These are phyloP conservation scores for Candida montana DNA, from an alignment of 805 yeast species.

Conservation along the genomic window DNA sequence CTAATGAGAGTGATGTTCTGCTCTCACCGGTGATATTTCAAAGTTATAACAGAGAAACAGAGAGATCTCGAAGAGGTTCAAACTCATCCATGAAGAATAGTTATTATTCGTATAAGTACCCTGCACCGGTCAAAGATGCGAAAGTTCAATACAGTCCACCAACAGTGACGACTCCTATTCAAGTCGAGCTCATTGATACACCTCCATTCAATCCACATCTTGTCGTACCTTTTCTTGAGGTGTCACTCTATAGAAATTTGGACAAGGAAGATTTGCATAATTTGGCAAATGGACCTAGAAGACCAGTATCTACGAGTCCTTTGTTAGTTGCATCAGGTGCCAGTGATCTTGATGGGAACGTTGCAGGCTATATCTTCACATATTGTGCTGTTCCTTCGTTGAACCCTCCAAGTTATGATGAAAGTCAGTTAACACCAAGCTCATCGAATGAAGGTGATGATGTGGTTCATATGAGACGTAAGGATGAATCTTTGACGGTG, in stretches of 20 bases:
- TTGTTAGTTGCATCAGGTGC: conserved; percentile 74
- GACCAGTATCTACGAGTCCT: conserved; percentile 60
- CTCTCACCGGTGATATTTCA: conserved; percentile 36
- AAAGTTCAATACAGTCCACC: too few species aligned
- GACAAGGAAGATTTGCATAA: conserved; percentile 55
- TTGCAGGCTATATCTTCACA: conserved; percentile 69
- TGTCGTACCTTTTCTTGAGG: conserved; percentile 72
- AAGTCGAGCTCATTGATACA: conserved; percentile 68
- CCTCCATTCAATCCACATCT: conserved; percentile 64
- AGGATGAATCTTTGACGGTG: conserved; percentile 18
- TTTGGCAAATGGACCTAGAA: conserved; percentile 57
- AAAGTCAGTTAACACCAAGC: conserved; percentile 12
- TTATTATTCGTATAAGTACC: conserved; percentile 17
- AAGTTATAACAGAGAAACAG: conserved; percentile 24
- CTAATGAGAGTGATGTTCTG: conserved; percentile 25
- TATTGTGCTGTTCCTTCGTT: conserved; percentile 64
- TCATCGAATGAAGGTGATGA: conserved; percentile 10
- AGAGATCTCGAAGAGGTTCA: conserved; percentile 7
- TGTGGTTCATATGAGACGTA: not conserved
- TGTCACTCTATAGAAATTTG: conserved; percentile 57
- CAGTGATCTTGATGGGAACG: conserved; percentile 65
- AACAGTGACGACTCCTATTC: too few species aligned
- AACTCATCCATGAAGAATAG: conserved; percentile 14
- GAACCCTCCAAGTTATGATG: conserved; percentile 54
- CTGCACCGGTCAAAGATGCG: conserved; percentile 6